Percentiles rank a stretch among this genome's conserved stretches.
Evolutionary conservation across 2,329 filamentous ascomycete genomes (phyloP).

Genomic region (Nothophoma quercina): DNA sequence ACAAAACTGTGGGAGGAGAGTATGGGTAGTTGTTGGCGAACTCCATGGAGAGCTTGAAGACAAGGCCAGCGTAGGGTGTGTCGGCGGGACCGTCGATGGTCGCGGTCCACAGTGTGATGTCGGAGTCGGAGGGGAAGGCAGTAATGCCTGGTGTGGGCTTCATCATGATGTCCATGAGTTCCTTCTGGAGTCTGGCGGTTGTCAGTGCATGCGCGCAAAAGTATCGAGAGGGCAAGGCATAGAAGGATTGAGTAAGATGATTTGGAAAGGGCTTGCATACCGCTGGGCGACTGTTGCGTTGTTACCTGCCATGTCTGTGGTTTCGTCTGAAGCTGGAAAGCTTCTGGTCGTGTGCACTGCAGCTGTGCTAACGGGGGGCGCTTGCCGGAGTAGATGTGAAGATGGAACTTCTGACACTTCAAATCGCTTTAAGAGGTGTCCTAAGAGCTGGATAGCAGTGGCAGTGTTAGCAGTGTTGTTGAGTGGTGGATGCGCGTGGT

Average conservation of each 20-base stretch:
- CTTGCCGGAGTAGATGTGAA: background rate
- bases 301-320: constrained; percentile 41
- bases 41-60: constrained; percentile 88
- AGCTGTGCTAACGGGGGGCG: background rate
- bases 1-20: constrained; percentile 86
- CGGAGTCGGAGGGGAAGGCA: constrained; percentile 91
- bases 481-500: background rate
- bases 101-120: constrained; percentile 85
- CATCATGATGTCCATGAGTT: constrained; percentile 98
- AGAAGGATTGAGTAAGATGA: constrained; percentile 3
- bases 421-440: background rate
- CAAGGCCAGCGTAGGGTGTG: constrained; percentile 88
- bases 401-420: background rate
- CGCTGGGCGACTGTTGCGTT: constrained; percentile 58
- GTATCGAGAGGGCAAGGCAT: constrained; percentile 46
- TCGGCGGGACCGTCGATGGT: constrained; percentile 91
- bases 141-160: constrained; percentile 91
- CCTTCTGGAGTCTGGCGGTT: constrained; percentile 80
- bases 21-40: constrained; percentile 96
- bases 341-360: constrained; percentile 8
- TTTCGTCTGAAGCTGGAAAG: background rate
- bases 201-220: constrained; percentile 16
- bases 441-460: background rate
- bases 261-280: constrained; percentile 37
- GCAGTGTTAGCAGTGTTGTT: background rate